Base-by-base conservation (phyloP, 2,329 filamentous ascomycete species). In the Cytospora piceae region DNA sequence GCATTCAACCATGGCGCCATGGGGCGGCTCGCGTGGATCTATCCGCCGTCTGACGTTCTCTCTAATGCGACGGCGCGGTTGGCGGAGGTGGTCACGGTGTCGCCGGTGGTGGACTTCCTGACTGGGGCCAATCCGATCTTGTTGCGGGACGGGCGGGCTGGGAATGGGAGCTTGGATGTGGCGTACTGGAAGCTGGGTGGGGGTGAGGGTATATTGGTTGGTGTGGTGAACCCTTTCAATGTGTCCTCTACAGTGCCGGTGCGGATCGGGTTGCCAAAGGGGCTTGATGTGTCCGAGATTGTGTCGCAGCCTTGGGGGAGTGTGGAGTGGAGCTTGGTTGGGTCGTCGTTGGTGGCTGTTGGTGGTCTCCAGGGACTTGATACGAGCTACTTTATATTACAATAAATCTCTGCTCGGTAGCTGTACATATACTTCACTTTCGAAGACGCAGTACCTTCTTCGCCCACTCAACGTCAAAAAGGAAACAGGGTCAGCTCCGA, bases 1-100 rank as follows among this genome's bases (percentile, higher is more conserved):
- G 79, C 78, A 0, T 75, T 84, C 52, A 80, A 82, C 69, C 78
- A 81, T 67, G 80, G 78, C n/a, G 79, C 75, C 20, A 77, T 78
- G 68, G 77, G 74, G 4, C 74, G 81, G 27, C 76, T 82, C 3
- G 76, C 77, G 17, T 83, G 81, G 81, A 76, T 81, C 1, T 83
- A 78, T 71, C 81, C 81, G 0, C 73, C 76, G 1, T 77, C 74
- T 22, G 71, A 73, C 4, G 70, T 70, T 17, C 69, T 83, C 29
- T 78, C 76, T 8, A 70, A 63, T 1, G 74, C 77, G 2, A 79
- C 81, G 55, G 77, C 79, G n/a, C 42, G 68, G 52, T 75, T 83
- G 70, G 75, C 80, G 0, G 69, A 54, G 22, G 77, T 79, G 0
- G 73, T 83, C 11, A 75, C 78, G 2, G 61, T 34, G 4, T 31